Evolutionary conservation across 179 eudicot species (phyloP).

Genomic region (Spergularia azorica): DNA sequence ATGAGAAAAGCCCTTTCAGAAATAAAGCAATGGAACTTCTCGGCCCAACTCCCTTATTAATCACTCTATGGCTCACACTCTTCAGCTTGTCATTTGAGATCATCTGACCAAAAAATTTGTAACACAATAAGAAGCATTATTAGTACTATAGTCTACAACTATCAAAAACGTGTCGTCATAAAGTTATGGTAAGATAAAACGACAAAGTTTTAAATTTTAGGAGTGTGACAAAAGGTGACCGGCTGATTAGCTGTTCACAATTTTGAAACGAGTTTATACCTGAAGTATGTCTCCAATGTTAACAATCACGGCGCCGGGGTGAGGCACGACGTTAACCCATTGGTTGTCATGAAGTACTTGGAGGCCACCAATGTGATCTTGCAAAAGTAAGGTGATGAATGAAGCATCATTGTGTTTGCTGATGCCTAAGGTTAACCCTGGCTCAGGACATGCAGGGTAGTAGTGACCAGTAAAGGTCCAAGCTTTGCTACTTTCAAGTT

Average conservation of each 20-base stretch:
- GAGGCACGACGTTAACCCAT: constrained; percentile 15
- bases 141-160: too few relatives aligned
- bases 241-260: too few relatives aligned
- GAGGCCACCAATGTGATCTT: constrained; percentile 24
- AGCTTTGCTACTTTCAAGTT: constrained; percentile 6
- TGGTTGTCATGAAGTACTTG: constrained; percentile 18
- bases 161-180: too few relatives aligned
- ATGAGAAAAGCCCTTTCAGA: too few relatives aligned
- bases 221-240: too few relatives aligned
- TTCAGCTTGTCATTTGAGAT: constrained; percentile 32
- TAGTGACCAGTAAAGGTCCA: constrained; percentile 11
- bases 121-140: too few relatives aligned
- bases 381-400: constrained; percentile 19
- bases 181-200: too few relatives aligned
- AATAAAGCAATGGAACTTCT: constrained; percentile 37
- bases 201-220: too few relatives aligned
- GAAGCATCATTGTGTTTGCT: constrained; percentile 13
- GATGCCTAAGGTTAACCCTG: constrained; percentile 19
- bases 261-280: too few relatives aligned
- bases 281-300: constrained; percentile 12
- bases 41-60: constrained; percentile 29
- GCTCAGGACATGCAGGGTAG: constrained; percentile 32
- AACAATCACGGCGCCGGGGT: constrained; percentile 7
- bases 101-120: too few relatives aligned
- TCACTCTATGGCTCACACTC: constrained; percentile 32